Base-by-base conservation (phyloP, 129 eudicot genomes). In the Dittrichia graveolens region DNA sequence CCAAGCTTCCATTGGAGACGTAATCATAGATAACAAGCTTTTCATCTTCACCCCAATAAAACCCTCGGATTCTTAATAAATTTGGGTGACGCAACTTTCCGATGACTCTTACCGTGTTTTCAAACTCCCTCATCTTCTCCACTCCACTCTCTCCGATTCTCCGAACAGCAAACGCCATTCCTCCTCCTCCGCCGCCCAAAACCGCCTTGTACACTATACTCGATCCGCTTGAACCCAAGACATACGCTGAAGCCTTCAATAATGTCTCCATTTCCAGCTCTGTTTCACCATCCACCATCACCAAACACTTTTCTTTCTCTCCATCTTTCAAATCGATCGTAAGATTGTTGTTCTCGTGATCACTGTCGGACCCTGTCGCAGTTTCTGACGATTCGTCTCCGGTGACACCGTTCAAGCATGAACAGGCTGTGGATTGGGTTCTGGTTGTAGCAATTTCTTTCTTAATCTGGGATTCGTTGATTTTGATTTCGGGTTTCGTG, bases 201-300 rank as follows among this genome's bases (percentile, higher is more conserved):
- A 94, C 96, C 14, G 98, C 98, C 79, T 90, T 94, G 80, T 94
- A 94, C 24, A 94, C 97, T 12, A 90, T 94, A 58, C 92, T 88
- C 37, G 85, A 72, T 3, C 96, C 96, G 37, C 98, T 94, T 13
- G 98, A 78, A 19, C 98, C 98, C 73, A 94, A 74, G 6, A 94
- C 83, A 16, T 84, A 94, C 2, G 98, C 98, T 3, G 98, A 90
- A 35, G 98, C 98, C 72, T 86, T 87, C 58, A 94, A 80, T 74
- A 94, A 64, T 3, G 88, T 88, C 81, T 94, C 98, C 3, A 78
- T 59, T 38, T 94, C 97, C 3, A 94, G 75, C 83, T 90, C 88
- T 0, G 97, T 88, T 66, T 94, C 98, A 0, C 96, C 98, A 45
- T 93, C 98, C 39, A 94, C 95, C 90, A 94, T 94, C 61, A 88